Conservation (phyloP, 2,329 filamentous ascomycete genomes). For the Fusarium metavorans region DNA sequence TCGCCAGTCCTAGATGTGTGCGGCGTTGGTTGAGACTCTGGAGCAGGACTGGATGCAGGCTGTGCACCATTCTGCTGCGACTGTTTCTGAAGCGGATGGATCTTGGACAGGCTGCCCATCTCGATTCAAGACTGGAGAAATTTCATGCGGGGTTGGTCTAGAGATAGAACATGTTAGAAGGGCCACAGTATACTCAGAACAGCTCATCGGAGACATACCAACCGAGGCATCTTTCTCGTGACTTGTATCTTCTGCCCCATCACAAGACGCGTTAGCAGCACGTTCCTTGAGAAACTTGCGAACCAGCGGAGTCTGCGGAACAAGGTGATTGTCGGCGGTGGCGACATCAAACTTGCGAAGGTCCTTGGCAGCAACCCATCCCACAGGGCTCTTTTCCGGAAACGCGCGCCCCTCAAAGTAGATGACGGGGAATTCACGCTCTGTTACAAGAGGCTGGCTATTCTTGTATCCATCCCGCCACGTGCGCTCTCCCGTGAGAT, state of each 20-base stretch:
- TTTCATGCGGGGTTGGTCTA: no score
- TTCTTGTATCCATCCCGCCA: constrained; percentile 26
- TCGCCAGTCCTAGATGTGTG: neutral
- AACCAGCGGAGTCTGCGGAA: constrained; percentile 12
- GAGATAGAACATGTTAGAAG: no score
- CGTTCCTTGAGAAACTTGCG: constrained; percentile 3
- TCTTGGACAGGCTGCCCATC: no score
- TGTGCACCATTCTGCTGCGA: no score
- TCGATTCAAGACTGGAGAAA: no score
- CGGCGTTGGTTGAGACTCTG: neutral
- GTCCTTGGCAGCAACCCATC: constrained; percentile 30
- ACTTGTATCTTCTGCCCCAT: neutral
- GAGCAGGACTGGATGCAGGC: neutral
- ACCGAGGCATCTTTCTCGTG: no score
- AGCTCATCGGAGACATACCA: no score
- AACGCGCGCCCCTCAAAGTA: constrained; percentile 37
- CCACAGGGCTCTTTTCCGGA: constrained; percentile 31
- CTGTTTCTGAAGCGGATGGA: no score
- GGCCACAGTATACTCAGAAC: no score
- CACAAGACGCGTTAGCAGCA: neutral
- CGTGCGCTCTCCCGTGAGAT: neutral
- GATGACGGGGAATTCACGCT: constrained; percentile 35
- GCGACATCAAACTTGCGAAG: neutral
- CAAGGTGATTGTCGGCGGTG: neutral
- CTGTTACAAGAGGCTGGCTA: constrained; percentile 3